phyloP scores from a whole-genome alignment of 495 filamentous ascomycete genomes.

The Tuber aestivum region DNA sequence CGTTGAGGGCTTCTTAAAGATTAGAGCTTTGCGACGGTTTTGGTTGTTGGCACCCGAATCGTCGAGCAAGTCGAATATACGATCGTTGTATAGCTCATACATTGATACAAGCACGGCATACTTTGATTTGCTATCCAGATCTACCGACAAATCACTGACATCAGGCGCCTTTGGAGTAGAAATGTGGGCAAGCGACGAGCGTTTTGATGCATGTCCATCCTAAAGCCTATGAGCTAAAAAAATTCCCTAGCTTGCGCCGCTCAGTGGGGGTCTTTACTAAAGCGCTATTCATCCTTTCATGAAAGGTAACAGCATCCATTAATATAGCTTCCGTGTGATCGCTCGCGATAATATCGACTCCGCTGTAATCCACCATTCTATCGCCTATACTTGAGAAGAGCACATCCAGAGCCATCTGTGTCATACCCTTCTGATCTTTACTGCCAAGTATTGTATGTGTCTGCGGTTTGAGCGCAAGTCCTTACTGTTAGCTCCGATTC shows the following conservation, averaged over 20 bases:
- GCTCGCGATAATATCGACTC: slow-evolving; percentile 49
- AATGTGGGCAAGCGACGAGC: slow-evolving; percentile 32
- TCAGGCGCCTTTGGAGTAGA: slow-evolving; percentile 57
- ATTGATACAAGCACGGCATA: slow-evolving; percentile 89
- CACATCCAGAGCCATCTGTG: slow-evolving; percentile 83
- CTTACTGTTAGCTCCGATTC: slow-evolving; percentile 7
- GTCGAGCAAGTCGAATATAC: slow-evolving; percentile 87
- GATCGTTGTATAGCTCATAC: slow-evolving; percentile 99
- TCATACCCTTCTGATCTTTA: slow-evolving; percentile 75
- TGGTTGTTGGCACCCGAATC: slow-evolving; percentile 48
- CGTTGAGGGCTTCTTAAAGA: slow-evolving; percentile 39
- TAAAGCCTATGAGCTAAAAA: slow-evolving; percentile 2
- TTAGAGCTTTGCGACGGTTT: slow-evolving; percentile 50
- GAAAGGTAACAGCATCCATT: slow-evolving; percentile 67
- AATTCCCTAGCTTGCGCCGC: background rate
- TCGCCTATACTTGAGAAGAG: slow-evolving; percentile 71
- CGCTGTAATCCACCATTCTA: slow-evolving; percentile 54
- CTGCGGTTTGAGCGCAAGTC: slow-evolving; percentile 47
- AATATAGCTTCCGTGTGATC: slow-evolving; percentile 81
- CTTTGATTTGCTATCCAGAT: slow-evolving; percentile 65
- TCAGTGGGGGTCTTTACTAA: slow-evolving; percentile 1
- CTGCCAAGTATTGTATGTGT: slow-evolving; percentile 96
- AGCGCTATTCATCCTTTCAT: slow-evolving; percentile 52
- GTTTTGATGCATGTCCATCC: slow-evolving; percentile 42
- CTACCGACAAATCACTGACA: slow-evolving; percentile 61